Evolutionary conservation across 1,139 yeast genomes (phyloP), one percentile per base, ranked within the genome.

Genomic region (Magnusiomyces suaveolens): DNA sequence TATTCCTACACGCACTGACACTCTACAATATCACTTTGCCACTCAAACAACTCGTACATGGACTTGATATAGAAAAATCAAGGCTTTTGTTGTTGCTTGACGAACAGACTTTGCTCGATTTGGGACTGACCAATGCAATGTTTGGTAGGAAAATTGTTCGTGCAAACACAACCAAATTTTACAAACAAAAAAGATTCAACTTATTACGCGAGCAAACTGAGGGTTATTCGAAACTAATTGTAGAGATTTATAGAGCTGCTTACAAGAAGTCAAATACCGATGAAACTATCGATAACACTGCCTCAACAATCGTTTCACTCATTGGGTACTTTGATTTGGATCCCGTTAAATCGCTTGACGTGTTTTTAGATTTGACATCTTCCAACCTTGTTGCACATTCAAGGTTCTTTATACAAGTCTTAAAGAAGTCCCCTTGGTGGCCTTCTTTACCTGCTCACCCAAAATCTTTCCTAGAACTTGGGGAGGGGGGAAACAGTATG

Each of bases 281-380:
- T 6, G 71, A 66, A 46, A 77, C 78, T 59, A 71, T 82, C 0
- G 71, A 73, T 1, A 74, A 73, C 54, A 75, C 80, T n/a, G 65
- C 77, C n/a, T 69, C 76, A 21, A 73, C 78, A 3, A 73, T 86
- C 2, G 78, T 81, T 52, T 74, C 76, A 38, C 67, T 87, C 3
- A 83, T 85, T 53, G 97, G 96, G 1, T 87, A 83, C 66, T 90
- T 81, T 66, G 78, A 78, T 52, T 74, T 92, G 53, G 97, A 92
- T 63, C 87, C 95, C 0, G 78, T 80, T 56, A 75, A 90, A 56
- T 80, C 82, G 36, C 74, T 90, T 56, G 87, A 87, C 60, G 60
- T 84, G 1, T 60, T 84, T 4, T 64, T 87, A 49, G 83, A 80
- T 53, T 65, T 84, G 1, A 75, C 75, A 33, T 63, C 77, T 1